These are phyloP conservation scores for Bisporella sp. DNA, from an alignment of 2,329 filamentous ascomycete species.

Conservation along the genomic window DNA sequence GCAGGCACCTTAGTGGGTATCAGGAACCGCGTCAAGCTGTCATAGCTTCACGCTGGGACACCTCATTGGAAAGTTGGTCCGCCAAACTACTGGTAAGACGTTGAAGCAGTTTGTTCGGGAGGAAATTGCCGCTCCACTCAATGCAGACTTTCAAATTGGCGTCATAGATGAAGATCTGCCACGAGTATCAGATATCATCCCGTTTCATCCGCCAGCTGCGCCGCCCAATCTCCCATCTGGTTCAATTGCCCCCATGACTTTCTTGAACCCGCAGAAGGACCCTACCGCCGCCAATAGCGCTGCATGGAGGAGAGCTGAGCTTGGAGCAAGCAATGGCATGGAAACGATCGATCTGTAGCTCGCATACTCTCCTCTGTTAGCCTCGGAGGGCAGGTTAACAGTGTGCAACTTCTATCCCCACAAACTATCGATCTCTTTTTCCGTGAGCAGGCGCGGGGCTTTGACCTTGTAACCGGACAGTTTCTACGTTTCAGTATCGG, in stretches of 20 bases:
- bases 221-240: neutral
- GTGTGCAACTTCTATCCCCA: no score
- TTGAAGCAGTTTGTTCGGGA: constrained; percentile 35
- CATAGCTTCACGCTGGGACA: constrained; percentile 34
- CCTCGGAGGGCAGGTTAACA: no score
- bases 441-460: no score
- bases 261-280: neutral
- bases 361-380: constrained; percentile 31
- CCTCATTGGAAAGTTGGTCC: constrained; percentile 37
- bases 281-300: neutral
- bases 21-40: constrained; percentile 37
- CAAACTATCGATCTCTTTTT: no score
- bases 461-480: no score
- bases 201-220: neutral
- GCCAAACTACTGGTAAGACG: constrained; percentile 32
- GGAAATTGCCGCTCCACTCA: constrained; percentile 1
- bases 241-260: neutral
- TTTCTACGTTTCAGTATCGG: no score
- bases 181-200: constrained; percentile 3
- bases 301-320: constrained; percentile 30
- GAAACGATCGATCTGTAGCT: constrained; percentile 36
- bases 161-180: neutral
- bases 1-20: constrained; percentile 37
- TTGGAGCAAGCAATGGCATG: constrained; percentile 37
- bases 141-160: constrained; percentile 8